Evolutionary conservation across 495 filamentous ascomycete species (phyloP).

Genomic region (Penicillium angulare): DNA sequence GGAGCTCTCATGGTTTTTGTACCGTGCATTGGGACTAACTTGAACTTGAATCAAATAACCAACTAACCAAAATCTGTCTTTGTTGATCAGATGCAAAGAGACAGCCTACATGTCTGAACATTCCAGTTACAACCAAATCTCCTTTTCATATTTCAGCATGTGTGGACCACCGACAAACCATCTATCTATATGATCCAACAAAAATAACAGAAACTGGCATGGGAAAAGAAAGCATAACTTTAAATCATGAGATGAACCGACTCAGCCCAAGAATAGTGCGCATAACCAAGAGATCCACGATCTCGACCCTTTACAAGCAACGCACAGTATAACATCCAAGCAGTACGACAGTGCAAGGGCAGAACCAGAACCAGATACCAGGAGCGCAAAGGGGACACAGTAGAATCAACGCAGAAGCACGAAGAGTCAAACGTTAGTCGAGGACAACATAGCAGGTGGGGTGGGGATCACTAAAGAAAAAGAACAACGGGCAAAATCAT

Average conservation of each 20-base stretch:
- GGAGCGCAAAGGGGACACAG: background rate
- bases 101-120: background rate
- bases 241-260: background rate
- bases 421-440: no score
- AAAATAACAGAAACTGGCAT: slow-evolving; percentile 1
- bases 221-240: background rate
- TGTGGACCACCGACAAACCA: slow-evolving; percentile 1
- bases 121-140: background rate
- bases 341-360: background rate
- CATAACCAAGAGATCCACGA: background rate
- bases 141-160: background rate
- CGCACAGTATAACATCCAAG: background rate
- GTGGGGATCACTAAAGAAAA: background rate
- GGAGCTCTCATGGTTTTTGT: no score
- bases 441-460: background rate
- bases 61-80: no score
- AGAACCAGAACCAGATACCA: background rate
- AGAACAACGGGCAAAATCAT: slow-evolving; percentile 9
- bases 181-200: slow-evolving; percentile 7
- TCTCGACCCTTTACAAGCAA: background rate
- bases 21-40: no score
- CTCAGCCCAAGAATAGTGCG: background rate
- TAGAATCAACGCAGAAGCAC: background rate
- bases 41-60: no score
- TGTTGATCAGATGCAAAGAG: no score